phyloP scores from a whole-genome alignment of 2,329 filamentous ascomycete genomes.

The Phialophora chinensis region DNA sequence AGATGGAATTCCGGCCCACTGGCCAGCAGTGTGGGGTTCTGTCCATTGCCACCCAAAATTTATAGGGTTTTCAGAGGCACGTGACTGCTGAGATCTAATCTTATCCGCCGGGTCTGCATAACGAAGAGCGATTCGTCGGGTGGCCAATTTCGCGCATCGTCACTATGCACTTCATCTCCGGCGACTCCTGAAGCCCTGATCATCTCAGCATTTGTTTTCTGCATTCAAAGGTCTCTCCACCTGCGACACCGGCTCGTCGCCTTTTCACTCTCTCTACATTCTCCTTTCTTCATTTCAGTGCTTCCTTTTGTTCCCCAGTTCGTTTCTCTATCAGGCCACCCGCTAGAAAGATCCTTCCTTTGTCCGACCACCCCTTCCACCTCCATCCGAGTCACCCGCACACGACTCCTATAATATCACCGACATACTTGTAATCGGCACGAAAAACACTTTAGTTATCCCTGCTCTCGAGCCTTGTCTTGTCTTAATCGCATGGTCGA shows the following conservation, averaged over 20 bases:
- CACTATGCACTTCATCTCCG: conserved; percentile 16
- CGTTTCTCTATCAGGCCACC: neutral
- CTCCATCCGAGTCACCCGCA: conserved; percentile 26
- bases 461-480: neutral
- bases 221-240: conserved; percentile 27
- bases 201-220: conserved; percentile 16
- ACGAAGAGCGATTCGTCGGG: neutral
- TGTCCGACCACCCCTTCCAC: conserved; percentile 21
- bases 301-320: neutral
- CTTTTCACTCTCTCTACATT: conserved; percentile 21
- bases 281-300: conserved; percentile 28
- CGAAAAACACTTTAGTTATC: neutral
- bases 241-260: neutral
- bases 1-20: conserved; percentile 6
- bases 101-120: neutral
- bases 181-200: conserved; percentile 18
- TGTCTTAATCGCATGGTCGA: conserved; percentile 15
- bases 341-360: conserved; percentile 12
- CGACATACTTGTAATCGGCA: neutral
- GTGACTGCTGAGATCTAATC: neutral
- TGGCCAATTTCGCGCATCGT: conserved; percentile 20
- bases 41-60: neutral
- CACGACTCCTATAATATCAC: conserved; percentile 22
- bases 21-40: neutral
- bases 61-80: neutral